These are phyloP conservation scores for Ustulina deusta DNA, from an alignment of 2,329 filamentous ascomycete genomes.

Conservation along the genomic window DNA sequence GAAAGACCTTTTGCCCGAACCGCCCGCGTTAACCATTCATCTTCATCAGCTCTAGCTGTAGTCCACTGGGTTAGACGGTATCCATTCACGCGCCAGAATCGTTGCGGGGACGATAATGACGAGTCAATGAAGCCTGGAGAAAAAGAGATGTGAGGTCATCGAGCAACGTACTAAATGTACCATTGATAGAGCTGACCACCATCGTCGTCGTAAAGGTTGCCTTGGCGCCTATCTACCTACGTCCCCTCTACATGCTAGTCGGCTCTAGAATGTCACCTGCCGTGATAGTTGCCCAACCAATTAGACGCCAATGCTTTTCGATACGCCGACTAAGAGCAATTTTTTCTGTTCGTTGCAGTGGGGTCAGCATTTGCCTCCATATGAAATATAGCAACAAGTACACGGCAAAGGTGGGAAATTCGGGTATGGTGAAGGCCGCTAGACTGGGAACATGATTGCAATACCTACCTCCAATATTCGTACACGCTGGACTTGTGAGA, in stretches of 20 bases:
- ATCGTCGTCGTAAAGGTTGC: slow-evolving; percentile 16
- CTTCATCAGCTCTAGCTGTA: slow-evolving; percentile 3
- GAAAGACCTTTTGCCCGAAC: not conserved
- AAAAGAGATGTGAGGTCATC: slow-evolving; percentile 7
- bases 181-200: slow-evolving; percentile 8
- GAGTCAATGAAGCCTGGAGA: not conserved
- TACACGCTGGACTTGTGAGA: slow-evolving; percentile 93
- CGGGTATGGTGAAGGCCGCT: not conserved
- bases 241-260: slow-evolving; percentile 34
- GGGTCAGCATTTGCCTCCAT: slow-evolving; percentile 21
- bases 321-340: slow-evolving; percentile 95
- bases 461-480: slow-evolving; percentile 76
- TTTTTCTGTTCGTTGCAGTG: slow-evolving; percentile 72
- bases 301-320: slow-evolving; percentile 69
- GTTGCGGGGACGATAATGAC: not conserved
- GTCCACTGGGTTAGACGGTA: not conserved
- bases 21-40: not conserved
- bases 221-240: slow-evolving; percentile 2
- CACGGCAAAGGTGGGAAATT: too few relatives aligned
- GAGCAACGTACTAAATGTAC: slow-evolving; percentile 8
- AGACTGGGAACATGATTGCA: not conserved
- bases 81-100: slow-evolving; percentile 4
- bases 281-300: slow-evolving; percentile 58
- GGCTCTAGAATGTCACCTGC: slow-evolving; percentile 40
- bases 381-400: not conserved